Percentiles rank a stretch among this genome's conserved stretches.
Evolutionary conservation across 441 rosid species (phyloP).

Genomic region (Gossypium lobatum): DNA sequence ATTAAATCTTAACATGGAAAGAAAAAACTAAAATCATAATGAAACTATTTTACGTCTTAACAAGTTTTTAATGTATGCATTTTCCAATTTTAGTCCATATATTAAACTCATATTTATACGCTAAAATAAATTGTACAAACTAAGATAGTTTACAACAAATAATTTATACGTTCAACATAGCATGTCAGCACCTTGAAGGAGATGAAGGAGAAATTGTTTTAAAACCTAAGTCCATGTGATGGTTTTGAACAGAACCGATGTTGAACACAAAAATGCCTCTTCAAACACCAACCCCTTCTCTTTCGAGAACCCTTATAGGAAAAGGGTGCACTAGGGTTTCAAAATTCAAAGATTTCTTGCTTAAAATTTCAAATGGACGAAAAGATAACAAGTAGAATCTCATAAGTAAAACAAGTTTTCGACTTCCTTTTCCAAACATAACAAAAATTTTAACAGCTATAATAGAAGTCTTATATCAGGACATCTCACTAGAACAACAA

Average conservation of each 20-base stretch:
- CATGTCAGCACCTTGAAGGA: too few species aligned
- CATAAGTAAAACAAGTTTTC: not conserved
- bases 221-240: not conserved
- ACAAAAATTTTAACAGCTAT: conserved; percentile 15
- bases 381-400: not conserved
- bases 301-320: not conserved
- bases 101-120: too few species aligned
- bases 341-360: not conserved
- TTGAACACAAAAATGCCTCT: not conserved
- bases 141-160: too few species aligned
- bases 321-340: not conserved
- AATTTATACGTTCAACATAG: too few species aligned
- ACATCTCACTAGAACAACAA: not conserved
- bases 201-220: not conserved
- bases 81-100: too few species aligned
- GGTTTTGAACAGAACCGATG: not conserved
- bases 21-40: too few species aligned
- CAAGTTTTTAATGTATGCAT: too few species aligned
- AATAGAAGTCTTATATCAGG: conserved; percentile 8
- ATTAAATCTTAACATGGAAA: too few species aligned
- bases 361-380: not conserved
- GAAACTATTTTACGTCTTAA: too few species aligned
- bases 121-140: too few species aligned
- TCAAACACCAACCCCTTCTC: not conserved
- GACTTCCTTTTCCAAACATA: not conserved